Percentiles rank a stretch among this genome's conserved stretches.
Evolutionary conservation across 192 early-diverging fungal genomes (phyloP).

Genomic region (Coemansia aciculifera): DNA sequence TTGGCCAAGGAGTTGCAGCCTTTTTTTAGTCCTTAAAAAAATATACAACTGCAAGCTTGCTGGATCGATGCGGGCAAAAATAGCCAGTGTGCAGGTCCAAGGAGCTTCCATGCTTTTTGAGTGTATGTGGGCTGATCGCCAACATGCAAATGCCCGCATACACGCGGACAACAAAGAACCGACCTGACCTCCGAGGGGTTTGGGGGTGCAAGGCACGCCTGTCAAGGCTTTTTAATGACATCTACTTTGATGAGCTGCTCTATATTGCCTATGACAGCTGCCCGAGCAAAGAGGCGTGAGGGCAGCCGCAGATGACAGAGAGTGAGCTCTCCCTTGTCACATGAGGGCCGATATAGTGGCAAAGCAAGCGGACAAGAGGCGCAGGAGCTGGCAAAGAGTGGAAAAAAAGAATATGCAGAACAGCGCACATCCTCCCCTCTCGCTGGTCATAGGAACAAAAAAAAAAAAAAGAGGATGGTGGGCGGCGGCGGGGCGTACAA

Average conservation of each 20-base stretch:
- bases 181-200: background rate
- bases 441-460: slow-evolving; percentile 8
- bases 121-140: slow-evolving; percentile 5
- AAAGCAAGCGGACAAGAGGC: slow-evolving; percentile 2
- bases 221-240: background rate
- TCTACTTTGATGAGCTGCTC: background rate
- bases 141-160: slow-evolving; percentile 10
- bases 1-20: slow-evolving; percentile 3
- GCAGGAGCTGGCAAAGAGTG: slow-evolving; percentile 1
- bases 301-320: background rate
- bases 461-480: slow-evolving; percentile 1
- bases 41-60: background rate
- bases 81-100: background rate
- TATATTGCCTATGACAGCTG: background rate
- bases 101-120: background rate
- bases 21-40: slow-evolving; percentile 2
- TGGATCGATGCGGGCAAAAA: slow-evolving; percentile 6
- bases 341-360: background rate
- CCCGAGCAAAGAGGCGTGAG: background rate
- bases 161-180: background rate
- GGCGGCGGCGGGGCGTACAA: background rate
- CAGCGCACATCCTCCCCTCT: background rate
- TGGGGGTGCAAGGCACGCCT: background rate
- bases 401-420: slow-evolving; percentile 3
- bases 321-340: slow-evolving; percentile 12